Conservation (phyloP, 352 stramenopile species). For the Globisporangium apiculatum region DNA sequence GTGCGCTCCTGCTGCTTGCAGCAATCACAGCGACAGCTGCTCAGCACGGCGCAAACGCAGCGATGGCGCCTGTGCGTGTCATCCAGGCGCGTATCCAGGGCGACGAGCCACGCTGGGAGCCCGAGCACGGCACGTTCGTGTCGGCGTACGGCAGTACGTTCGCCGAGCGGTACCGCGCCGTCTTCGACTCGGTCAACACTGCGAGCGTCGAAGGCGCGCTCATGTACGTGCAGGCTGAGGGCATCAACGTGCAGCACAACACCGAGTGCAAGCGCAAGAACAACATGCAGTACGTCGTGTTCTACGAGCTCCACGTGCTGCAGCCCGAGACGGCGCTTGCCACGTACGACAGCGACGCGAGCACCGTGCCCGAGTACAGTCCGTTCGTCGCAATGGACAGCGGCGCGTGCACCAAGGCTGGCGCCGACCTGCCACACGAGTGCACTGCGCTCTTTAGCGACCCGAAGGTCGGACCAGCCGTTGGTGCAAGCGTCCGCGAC, state of each 20-base stretch:
- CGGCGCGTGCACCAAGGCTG: slow-evolving; percentile 30
- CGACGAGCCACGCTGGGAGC: slow-evolving; percentile 11
- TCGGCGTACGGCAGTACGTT: slow-evolving; percentile 19
- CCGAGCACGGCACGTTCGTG: slow-evolving; percentile 11
- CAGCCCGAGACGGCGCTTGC: slow-evolving; percentile 36
- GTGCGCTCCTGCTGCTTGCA: not conserved
- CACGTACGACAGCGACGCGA: slow-evolving; percentile 19
- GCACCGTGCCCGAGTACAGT: slow-evolving; percentile 36
- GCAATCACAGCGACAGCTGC: not conserved
- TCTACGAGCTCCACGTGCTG: slow-evolving; percentile 52
- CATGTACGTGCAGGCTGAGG: slow-evolving; percentile 85
- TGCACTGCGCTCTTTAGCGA: slow-evolving; percentile 19
- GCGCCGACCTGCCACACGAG: slow-evolving; percentile 12
- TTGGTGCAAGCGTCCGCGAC: slow-evolving; percentile 29
- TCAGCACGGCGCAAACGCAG: not conserved
- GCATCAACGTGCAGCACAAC: slow-evolving; percentile 73
- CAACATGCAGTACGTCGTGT: slow-evolving; percentile 62
- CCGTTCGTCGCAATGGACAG: slow-evolving; percentile 58
- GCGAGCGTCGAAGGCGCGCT: slow-evolving; percentile 73
- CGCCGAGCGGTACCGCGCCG: slow-evolving; percentile 26
- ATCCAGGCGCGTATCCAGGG: slow-evolving; percentile 15
- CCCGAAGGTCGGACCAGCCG: slow-evolving; percentile 23
- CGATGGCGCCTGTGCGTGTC: slow-evolving; percentile 8
- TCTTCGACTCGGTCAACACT: slow-evolving; percentile 68
- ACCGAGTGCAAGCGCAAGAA: slow-evolving; percentile 53